Conservation (phyloP, 345 rosid species). For the Citrus inodora region DNA sequence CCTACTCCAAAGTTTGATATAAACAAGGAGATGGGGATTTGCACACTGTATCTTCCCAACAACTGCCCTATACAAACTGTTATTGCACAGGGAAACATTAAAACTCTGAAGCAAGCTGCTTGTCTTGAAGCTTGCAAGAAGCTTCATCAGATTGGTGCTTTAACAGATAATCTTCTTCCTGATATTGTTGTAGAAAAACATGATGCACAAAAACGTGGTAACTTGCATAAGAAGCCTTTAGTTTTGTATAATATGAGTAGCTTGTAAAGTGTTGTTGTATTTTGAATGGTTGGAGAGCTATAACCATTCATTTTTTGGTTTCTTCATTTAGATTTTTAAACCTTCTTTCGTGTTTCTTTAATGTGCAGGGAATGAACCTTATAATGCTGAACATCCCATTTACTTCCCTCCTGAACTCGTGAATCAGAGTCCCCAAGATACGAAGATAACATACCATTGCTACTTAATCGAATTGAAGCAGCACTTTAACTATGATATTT, state of each 20-base stretch:
- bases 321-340: background rate
- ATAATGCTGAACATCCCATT: slow-evolving; percentile 54
- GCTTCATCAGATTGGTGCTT: slow-evolving; percentile 64
- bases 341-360: slow-evolving; percentile 4
- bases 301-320: background rate
- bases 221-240: slow-evolving; percentile 4
- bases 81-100: slow-evolving; percentile 33
- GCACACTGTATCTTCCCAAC: slow-evolving; percentile 65
- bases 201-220: slow-evolving; percentile 38
- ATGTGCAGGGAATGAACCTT: slow-evolving; percentile 39
- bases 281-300: background rate
- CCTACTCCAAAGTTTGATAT: slow-evolving; percentile 60
- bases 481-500: slow-evolving; percentile 32
- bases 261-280: background rate
- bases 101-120: slow-evolving; percentile 52
- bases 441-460: slow-evolving; percentile 38
- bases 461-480: slow-evolving; percentile 53
- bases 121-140: slow-evolving; percentile 86
- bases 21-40: slow-evolving; percentile 37
- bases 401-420: slow-evolving; percentile 74
- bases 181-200: slow-evolving; percentile 58
- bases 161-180: slow-evolving; percentile 83
- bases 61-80: slow-evolving; percentile 55
- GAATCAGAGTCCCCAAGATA: slow-evolving; percentile 15
- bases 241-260: background rate